A percentile compares a stretch with the other conserved stretches of the same genome.
Conservation (phyloP, 495 filamentous ascomycete species). For the Bathelium albidoporum region DNA sequence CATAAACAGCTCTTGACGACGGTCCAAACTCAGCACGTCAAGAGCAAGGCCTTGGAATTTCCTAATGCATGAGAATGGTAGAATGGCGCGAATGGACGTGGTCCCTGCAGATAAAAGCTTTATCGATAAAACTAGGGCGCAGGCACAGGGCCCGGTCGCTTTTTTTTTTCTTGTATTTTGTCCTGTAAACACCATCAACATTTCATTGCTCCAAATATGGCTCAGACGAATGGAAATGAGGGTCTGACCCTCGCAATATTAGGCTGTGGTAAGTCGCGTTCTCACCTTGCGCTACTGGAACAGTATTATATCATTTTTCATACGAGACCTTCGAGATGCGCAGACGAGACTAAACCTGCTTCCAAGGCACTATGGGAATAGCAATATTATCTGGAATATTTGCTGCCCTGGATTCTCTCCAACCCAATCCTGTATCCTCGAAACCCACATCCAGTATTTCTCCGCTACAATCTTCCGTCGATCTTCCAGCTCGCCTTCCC, state of each 20-base stretch:
- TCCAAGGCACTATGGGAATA: constrained; percentile 65
- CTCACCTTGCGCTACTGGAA: background rate
- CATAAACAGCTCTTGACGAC: too few species aligned
- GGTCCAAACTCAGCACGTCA: too few species aligned
- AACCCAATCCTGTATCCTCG: constrained; percentile 24
- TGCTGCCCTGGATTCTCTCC: constrained; percentile 33
- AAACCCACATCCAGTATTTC: constrained; percentile 37
- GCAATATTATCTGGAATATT: constrained; percentile 77
- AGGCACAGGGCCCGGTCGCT: too few species aligned
- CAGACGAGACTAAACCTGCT: too few species aligned
- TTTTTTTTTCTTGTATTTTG: too few species aligned
- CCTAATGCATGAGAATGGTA: too few species aligned
- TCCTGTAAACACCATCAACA: background rate
- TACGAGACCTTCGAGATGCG: too few species aligned
- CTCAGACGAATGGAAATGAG: constrained; percentile 1
- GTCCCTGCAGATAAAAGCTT: background rate
- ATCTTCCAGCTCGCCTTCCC: constrained; percentile 48
- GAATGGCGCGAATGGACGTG: too few species aligned
- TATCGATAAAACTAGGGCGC: background rate
- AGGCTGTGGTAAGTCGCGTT: constrained; percentile 52
- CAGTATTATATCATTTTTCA: too few species aligned
- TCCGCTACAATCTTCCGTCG: constrained; percentile 39
- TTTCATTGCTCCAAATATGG: background rate
- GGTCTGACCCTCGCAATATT: constrained; percentile 57
- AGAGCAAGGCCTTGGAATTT: too few species aligned